These are phyloP conservation scores for Rhodotorula toruloides DNA, from an alignment of 768 basidiomycete species.

Conservation along the genomic window DNA sequence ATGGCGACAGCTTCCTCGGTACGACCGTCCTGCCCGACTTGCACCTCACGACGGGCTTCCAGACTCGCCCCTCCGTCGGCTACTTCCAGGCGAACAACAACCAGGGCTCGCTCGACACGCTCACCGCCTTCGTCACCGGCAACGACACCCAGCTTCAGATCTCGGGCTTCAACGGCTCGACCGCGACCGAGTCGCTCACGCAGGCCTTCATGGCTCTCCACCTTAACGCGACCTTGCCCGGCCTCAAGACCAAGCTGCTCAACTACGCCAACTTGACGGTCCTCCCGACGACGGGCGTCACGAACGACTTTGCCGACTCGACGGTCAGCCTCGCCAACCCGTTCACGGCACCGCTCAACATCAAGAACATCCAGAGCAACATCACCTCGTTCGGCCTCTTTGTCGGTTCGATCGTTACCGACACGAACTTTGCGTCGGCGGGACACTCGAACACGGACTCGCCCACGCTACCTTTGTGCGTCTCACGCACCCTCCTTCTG, in stretches of 20 bases:
- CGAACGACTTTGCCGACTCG: conserved; percentile 54
- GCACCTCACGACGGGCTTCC: conserved; percentile 24
- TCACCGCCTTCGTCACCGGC: conserved; percentile 64
- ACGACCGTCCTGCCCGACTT: conserved; percentile 56
- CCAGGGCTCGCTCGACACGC: conserved; percentile 58
- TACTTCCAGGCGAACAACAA: conserved; percentile 57
- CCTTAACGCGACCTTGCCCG: conserved; percentile 59
- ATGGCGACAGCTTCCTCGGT: conserved; percentile 56
- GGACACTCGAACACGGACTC: conserved; percentile 59
- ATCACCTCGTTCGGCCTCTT: conserved; percentile 60
- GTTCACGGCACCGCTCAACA: conserved; percentile 58
- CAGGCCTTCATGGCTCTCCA: conserved; percentile 61
- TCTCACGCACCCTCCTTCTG: neutral
- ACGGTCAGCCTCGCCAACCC: conserved; percentile 56
- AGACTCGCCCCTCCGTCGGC: conserved; percentile 8
- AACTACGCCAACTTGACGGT: conserved; percentile 58
- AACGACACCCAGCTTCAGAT: conserved; percentile 45
- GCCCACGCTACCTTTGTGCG: conserved; percentile 50
- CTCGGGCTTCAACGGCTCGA: conserved; percentile 52
- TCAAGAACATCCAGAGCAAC: conserved; percentile 59
- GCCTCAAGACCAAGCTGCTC: conserved; percentile 57
- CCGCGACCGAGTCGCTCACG: conserved; percentile 56
- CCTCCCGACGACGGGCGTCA: conserved; percentile 55
- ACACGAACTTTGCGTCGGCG: conserved; percentile 54
- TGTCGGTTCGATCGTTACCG: conserved; percentile 59